Percentiles rank a stretch among this genome's conserved stretches.
phyloP scores from a whole-genome alignment of 805 yeast species.

The Candida ulmi region DNA sequence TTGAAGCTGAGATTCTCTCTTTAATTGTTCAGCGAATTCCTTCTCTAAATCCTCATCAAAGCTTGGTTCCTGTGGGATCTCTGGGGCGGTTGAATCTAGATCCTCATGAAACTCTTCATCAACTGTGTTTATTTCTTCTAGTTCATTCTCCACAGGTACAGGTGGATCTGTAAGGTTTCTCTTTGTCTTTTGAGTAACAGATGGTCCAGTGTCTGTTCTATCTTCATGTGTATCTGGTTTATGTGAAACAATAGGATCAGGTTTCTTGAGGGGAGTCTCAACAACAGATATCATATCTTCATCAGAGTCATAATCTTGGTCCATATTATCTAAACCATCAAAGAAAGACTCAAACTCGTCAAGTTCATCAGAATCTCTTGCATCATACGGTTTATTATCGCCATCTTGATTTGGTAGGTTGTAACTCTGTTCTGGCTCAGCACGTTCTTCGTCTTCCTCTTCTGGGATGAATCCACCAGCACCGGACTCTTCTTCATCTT shows the following conservation, averaged over 20 bases:
- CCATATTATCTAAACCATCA: constrained; percentile 10
- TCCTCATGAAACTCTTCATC: too few species aligned
- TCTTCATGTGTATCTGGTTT: too few species aligned
- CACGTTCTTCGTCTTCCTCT: constrained; percentile 4
- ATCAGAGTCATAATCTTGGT: background rate
- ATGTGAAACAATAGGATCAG: too few species aligned
- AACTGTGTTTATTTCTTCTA: too few species aligned
- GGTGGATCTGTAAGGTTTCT: too few species aligned
- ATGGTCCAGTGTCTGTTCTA: too few species aligned
- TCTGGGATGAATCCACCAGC: constrained; percentile 1
- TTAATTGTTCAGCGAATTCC: constrained; percentile 3
- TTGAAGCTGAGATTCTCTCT: constrained; percentile 3
- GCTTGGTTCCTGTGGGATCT: background rate
- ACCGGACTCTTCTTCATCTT: background rate
- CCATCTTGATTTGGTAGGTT: too few species aligned
- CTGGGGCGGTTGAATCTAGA: background rate
- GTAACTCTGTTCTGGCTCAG: too few species aligned
- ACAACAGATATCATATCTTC: background rate
- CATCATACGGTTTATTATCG: background rate
- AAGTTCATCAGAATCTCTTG: constrained; percentile 4
- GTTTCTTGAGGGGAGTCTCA: background rate
- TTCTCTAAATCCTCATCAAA: constrained; percentile 7
- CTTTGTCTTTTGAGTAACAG: too few species aligned
- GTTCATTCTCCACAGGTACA: too few species aligned
- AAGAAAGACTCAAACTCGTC: constrained; percentile 22